Evolutionary conservation across 768 basidiomycete genomes (phyloP).

Genomic region (Inosperma sp.): DNA sequence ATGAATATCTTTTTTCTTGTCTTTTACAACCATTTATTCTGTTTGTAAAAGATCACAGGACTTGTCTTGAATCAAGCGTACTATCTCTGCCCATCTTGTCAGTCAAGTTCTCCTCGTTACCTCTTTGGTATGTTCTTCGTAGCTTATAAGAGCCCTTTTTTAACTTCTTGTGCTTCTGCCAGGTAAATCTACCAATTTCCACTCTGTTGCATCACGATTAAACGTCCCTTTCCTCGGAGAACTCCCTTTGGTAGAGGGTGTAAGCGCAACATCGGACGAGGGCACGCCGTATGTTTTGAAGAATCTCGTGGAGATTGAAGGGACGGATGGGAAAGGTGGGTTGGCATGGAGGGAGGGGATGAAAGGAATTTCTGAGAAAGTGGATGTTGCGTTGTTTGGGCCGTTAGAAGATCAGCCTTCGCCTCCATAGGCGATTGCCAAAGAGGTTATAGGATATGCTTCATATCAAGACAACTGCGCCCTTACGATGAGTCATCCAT

Average conservation of each 20-base stretch:
- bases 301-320: conserved; percentile 5
- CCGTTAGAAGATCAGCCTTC: too few relatives aligned
- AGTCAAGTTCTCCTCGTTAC: conserved; percentile 40
- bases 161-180: conserved; percentile 37
- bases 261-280: conserved; percentile 67
- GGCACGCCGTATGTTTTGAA: conserved; percentile 52
- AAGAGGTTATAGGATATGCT: too few relatives aligned
- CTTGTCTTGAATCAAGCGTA: conserved; percentile 85
- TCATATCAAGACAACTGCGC: too few relatives aligned
- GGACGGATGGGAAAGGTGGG: conserved; percentile 22
- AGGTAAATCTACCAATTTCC: conserved; percentile 66
- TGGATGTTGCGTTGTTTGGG: conserved; percentile 4
- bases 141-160: neutral
- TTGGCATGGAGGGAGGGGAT: conserved; percentile 24
- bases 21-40: neutral
- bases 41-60: conserved; percentile 66
- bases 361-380: conserved; percentile 16
- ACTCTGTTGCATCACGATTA: conserved; percentile 51
- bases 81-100: conserved; percentile 74
- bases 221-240: conserved; percentile 67
- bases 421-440: too few relatives aligned
- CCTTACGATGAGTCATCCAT: too few relatives aligned
- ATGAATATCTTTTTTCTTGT: conserved; percentile 21
- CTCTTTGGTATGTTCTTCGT: conserved; percentile 23
- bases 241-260: conserved; percentile 71